These are phyloP conservation scores for Ceratobasidium sp. DNA, from an alignment of 1,284 basidiomycete genomes.

Conservation along the genomic window DNA sequence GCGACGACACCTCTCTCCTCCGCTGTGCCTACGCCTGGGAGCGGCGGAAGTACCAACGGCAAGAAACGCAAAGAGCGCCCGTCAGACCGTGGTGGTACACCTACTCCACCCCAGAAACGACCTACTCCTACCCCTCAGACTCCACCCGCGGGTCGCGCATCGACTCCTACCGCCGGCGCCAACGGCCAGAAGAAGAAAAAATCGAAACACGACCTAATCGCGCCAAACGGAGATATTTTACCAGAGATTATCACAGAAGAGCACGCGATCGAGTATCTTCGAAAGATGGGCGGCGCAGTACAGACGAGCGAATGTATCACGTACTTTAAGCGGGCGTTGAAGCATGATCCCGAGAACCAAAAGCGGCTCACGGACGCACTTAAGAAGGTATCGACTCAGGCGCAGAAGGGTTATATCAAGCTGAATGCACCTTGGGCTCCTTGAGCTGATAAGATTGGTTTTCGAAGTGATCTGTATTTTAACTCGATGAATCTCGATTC, in stretches of 20 bases:
- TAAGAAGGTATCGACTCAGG: slow-evolving; percentile 39
- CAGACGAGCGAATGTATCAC: slow-evolving; percentile 40
- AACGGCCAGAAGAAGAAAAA: slow-evolving; percentile 45
- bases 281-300: slow-evolving; percentile 41
- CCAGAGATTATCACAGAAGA: slow-evolving; percentile 40
- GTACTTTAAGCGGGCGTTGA: slow-evolving; percentile 42
- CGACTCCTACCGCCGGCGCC: slow-evolving; percentile 10
- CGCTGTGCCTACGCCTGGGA: slow-evolving; percentile 31
- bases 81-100: slow-evolving; percentile 34
- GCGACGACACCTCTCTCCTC: slow-evolving; percentile 37
- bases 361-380: slow-evolving; percentile 32
- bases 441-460: neutral
- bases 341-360: slow-evolving; percentile 44
- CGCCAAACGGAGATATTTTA: slow-evolving; percentile 34
- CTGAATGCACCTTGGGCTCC: slow-evolving; percentile 29
- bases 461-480: neutral
- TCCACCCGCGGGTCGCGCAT: slow-evolving; percentile 11
- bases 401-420: slow-evolving; percentile 43
- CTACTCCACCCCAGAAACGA: slow-evolving; percentile 41
- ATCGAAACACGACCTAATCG: slow-evolving; percentile 38
- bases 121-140: slow-evolving; percentile 37
- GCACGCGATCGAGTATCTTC: slow-evolving; percentile 41
- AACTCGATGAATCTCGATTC: slow-evolving; percentile 10
- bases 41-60: slow-evolving; percentile 39
- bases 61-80: slow-evolving; percentile 47